These are phyloP conservation scores for Pseudisothecium myosuroides DNA, from an alignment of 225 moss, liverwort and hornwort species.

Conservation along the genomic window DNA sequence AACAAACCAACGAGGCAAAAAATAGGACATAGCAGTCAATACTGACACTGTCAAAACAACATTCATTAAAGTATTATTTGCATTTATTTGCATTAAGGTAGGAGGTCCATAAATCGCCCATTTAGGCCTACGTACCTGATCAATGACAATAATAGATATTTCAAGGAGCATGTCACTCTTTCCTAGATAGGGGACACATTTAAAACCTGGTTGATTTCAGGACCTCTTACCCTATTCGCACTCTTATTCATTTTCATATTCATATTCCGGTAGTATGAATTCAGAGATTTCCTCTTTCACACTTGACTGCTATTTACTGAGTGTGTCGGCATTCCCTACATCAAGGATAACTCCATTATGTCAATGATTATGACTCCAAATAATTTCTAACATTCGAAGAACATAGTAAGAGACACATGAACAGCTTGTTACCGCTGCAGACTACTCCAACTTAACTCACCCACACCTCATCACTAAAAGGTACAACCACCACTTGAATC, in stretches of 20 bases:
- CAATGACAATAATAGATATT: too few relatives aligned
- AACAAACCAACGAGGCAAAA: background rate
- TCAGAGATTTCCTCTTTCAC: background rate
- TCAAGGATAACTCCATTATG: background rate
- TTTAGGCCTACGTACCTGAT: too few relatives aligned
- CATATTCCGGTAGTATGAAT: background rate
- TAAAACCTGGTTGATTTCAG: too few relatives aligned
- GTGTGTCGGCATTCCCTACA: background rate
- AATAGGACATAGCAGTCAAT: background rate
- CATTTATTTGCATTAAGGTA: background rate
- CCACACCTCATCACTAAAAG: background rate
- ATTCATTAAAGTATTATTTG: background rate
- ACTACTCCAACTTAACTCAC: background rate
- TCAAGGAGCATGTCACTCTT: too few relatives aligned
- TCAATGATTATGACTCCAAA: background rate
- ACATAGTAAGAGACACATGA: background rate
- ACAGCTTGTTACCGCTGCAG: background rate
- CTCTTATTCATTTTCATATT: too few relatives aligned
- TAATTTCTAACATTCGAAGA: background rate
- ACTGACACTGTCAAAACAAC: background rate
- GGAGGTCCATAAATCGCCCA: too few relatives aligned
- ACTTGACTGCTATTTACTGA: background rate
- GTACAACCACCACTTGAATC: background rate
- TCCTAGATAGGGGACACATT: too few relatives aligned
- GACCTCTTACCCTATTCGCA: too few relatives aligned